Evolutionary conservation across 495 filamentous ascomycete species (phyloP), one percentile per base, ranked within the genome.

Genomic region (Cercophora scortea): DNA sequence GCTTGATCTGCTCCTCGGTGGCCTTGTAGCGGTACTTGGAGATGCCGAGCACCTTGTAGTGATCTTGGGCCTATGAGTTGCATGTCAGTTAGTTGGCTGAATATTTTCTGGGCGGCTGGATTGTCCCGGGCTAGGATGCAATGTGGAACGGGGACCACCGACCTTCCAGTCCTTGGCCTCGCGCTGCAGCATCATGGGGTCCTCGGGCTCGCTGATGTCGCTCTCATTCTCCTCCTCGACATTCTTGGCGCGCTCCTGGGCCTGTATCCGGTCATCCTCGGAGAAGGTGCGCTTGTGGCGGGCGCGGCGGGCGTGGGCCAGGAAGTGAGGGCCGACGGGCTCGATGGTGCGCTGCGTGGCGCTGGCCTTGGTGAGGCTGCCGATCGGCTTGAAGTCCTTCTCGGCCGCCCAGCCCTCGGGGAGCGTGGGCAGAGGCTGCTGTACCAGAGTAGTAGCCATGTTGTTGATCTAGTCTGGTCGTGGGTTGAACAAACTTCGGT

Each of bases 111-210:
- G n/a, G n/a, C n/a, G n/a, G n/a, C n/a, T n/a, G n/a, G n/a, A n/a
- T n/a, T n/a, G n/a, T 15, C 34, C 44, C 35, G 45, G 2, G 38
- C 43, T 17, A 6, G 32, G 17, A 11, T 32, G 19, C 25, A 17
- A 32, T 32, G 33, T 6, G 18, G 8, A 10, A 2, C n/a, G n/a
- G 19, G 4, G 6, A n/a, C 43, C 16, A 51, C 74, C 52, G 71
- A 90, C 90, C 87, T 98, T 98, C 93, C 93, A 98, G 79, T 98
- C 93, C 78, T 98, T 98, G 54, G 93, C 89, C 59, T 98, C 91
- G 32, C 91, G 82, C 60, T 83, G 75, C 12, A 97, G 84, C 82
- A 96, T 87, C 75, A 93, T 77, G 47, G 87, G 83, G 62, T 95
- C 89, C 71, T 98, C 93, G 38, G 84, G 73, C 73, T 98, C 93